phyloP scores from a whole-genome alignment of 352 stramenopile species.

The Phytophthora sp. region DNA sequence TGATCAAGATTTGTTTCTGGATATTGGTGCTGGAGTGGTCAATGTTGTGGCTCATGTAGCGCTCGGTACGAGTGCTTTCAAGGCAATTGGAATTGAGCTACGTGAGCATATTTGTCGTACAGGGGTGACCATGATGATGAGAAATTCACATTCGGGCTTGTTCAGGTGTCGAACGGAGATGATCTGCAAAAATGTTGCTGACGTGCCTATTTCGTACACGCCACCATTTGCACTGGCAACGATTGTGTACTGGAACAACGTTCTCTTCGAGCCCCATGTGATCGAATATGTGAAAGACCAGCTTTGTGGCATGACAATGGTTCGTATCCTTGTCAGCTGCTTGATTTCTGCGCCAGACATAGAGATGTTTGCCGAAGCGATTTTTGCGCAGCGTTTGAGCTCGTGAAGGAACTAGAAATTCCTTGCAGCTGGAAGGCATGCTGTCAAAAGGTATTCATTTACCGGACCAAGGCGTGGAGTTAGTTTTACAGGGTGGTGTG shows the following conservation, averaged over 20 bases:
- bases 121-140: not conserved
- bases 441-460: not conserved
- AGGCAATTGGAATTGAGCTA: constrained; percentile 6
- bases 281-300: not conserved
- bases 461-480: not conserved
- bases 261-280: not conserved
- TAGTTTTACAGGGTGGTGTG: no score
- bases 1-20: not conserved
- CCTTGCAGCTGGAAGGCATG: not conserved
- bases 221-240: not conserved
- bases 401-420: not conserved
- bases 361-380: not conserved
- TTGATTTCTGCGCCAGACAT: not conserved
- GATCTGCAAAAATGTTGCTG: not conserved
- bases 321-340: not conserved
- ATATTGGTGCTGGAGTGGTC: not conserved
- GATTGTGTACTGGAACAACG: constrained; percentile 11
- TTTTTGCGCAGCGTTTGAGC: not conserved
- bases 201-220: not conserved
- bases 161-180: not conserved
- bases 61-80: not conserved
- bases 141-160: not conserved
- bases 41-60: constrained; percentile 6
- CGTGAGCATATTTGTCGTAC: not conserved
- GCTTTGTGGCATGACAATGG: not conserved